A percentile compares a stretch with the other conserved stretches of the same genome.
phyloP scores from a whole-genome alignment of 148 eudicot genomes.

The Rhododendron ferrugineum region DNA sequence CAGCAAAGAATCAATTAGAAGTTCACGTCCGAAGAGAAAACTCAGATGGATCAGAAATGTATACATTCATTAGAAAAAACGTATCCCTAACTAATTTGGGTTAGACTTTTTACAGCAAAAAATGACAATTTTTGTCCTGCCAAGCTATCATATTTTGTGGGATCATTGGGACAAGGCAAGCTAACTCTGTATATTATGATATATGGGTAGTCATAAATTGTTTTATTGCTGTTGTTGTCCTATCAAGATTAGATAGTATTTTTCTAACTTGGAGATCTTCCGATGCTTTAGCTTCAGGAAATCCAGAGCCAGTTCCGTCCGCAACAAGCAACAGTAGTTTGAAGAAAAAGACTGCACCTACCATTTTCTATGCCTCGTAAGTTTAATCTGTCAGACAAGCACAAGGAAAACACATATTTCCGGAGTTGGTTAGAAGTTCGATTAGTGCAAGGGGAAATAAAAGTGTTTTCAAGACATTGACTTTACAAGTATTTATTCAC shows the following conservation, averaged over 20 bases:
- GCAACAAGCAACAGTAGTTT: slow-evolving; percentile 32
- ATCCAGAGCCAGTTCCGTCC: slow-evolving; percentile 38
- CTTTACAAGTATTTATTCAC: not conserved
- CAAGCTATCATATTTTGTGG: not conserved
- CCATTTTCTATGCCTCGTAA: slow-evolving; percentile 87
- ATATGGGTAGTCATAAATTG: not conserved
- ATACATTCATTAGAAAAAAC: not conserved
- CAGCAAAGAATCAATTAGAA: not conserved
- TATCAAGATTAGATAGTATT: not conserved
- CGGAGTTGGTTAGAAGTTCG: not conserved
- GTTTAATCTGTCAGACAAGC: slow-evolving; percentile 18
- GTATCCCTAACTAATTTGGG: not conserved
- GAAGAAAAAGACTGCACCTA: slow-evolving; percentile 53
- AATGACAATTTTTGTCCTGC: not conserved
- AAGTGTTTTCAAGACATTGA: not conserved
- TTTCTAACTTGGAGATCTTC: not conserved
- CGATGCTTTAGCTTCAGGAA: slow-evolving; percentile 30
- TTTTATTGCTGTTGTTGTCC: not conserved
- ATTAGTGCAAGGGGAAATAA: not conserved
- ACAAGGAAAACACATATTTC: not conserved
- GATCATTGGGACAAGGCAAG: not conserved
- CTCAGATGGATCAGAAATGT: not conserved
- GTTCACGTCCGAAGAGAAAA: not conserved
- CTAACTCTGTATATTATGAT: not conserved
- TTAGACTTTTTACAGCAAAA: not conserved